Conservation (phyloP, 345 rosid species). For the Eucalyptus sp. region DNA sequence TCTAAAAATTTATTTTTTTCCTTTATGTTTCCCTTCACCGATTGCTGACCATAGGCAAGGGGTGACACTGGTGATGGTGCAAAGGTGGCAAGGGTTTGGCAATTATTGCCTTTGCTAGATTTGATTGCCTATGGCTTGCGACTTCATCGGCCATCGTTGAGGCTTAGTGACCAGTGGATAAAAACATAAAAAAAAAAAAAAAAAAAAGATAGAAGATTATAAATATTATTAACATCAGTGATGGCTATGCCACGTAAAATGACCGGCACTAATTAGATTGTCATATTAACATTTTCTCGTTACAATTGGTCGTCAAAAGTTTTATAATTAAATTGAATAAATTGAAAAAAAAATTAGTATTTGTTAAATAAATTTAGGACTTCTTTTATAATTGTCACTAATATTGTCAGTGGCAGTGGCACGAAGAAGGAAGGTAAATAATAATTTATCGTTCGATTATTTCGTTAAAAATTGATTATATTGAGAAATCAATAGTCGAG, state of each 20-base stretch:
- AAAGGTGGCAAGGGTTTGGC: neutral
- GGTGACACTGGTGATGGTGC: neutral
- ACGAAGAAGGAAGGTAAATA: neutral
- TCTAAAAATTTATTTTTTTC: neutral
- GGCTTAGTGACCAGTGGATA: rapidly evolving
- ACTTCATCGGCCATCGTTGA: rapidly evolving
- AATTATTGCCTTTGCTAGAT: neutral
- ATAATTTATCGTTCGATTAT: neutral
- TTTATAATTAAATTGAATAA: neutral
- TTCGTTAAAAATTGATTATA: neutral
- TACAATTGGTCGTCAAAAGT: neutral
- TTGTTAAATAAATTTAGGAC: neutral
- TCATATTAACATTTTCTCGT: neutral
- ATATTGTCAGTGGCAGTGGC: neutral
- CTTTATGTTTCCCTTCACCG: neutral
- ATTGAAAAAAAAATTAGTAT: neutral
- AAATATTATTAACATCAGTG: too few species aligned
- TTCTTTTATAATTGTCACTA: neutral
- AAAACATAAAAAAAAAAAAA: too few species aligned
- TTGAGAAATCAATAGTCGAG: neutral
- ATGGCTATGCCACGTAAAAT: rapidly evolving
- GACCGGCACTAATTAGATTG: rapidly evolving
- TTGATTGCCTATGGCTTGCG: too few species aligned
- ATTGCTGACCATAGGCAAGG: rapidly evolving
- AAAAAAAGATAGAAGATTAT: too few species aligned